Percentiles rank a stretch among this genome's conserved stretches.
Evolutionary conservation across 1,284 basidiomycete genomes (phyloP).

Genomic region (Phaffia rhodozyma): DNA sequence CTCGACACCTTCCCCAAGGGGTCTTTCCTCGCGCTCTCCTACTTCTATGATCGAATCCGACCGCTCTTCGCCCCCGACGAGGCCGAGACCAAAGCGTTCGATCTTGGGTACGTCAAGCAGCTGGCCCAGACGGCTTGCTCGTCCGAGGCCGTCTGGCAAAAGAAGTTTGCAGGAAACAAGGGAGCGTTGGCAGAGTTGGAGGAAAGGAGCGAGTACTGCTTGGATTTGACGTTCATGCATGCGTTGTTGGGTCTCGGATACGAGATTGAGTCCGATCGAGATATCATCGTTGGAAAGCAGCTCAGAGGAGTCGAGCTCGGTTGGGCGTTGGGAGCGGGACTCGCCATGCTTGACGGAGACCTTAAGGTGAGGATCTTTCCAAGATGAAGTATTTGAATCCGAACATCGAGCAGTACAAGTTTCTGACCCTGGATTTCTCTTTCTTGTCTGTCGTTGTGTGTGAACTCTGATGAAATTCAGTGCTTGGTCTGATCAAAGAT

Average conservation of each 20-base stretch:
- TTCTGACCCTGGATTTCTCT: no score
- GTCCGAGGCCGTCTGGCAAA: constrained; percentile 51
- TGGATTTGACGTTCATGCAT: constrained; percentile 94
- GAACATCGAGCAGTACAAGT: no score
- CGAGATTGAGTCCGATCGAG: constrained; percentile 22
- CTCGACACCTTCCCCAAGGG: constrained; percentile 74
- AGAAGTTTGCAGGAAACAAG: constrained; percentile 36
- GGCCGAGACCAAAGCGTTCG: constrained; percentile 34
- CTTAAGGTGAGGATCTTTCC: no score
- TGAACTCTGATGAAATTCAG: no score
- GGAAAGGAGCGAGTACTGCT: constrained; percentile 81
- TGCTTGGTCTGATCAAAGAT: no score
- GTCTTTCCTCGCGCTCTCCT: constrained; percentile 74
- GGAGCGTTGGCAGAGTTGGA: constrained; percentile 61
- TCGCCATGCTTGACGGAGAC: constrained; percentile 43
- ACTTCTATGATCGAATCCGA: constrained; percentile 88
- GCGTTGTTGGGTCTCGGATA: constrained; percentile 56
- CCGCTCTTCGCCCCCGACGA: constrained; percentile 50
- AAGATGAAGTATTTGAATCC: no score
- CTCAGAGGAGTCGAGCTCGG: constrained; percentile 85
- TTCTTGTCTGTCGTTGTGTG: no score
- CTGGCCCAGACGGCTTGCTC: constrained; percentile 61
- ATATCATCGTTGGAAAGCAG: constrained; percentile 58
- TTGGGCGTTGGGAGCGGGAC: constrained; percentile 80
- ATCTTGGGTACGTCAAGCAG: constrained; percentile 50